Percentiles rank a stretch among this genome's conserved stretches.
These are phyloP conservation scores for Cryptococcus sp. DNA, from an alignment of 1,284 basidiomycete species.

Conservation along the genomic window DNA sequence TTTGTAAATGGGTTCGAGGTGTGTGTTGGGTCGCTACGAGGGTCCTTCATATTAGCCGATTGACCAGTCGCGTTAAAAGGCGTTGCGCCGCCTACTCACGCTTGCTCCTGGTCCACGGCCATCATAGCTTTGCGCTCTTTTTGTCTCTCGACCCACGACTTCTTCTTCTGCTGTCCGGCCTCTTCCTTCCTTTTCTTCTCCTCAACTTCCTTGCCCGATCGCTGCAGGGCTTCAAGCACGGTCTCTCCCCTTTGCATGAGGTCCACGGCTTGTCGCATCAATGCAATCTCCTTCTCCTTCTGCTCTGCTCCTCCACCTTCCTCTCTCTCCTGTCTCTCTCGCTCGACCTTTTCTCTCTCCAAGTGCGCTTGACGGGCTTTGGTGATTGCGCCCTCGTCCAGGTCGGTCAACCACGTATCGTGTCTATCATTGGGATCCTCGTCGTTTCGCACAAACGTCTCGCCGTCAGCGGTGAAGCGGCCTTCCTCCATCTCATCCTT, in stretches of 20 bases:
- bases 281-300: slow-evolving; percentile 61
- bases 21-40: slow-evolving; percentile 27
- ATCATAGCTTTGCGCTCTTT: slow-evolving; percentile 49
- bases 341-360: slow-evolving; percentile 65
- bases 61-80: background rate
- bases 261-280: slow-evolving; percentile 69
- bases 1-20: slow-evolving; percentile 49
- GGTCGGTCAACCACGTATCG: slow-evolving; percentile 90
- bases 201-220: slow-evolving; percentile 74
- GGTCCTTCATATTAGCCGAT: slow-evolving; percentile 7
- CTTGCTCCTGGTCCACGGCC: slow-evolving; percentile 26
- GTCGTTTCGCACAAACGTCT: slow-evolving; percentile 75
- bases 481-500: slow-evolving; percentile 97
- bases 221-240: slow-evolving; percentile 83
- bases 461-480: slow-evolving; percentile 90
- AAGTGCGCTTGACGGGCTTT: slow-evolving; percentile 72
- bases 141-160: slow-evolving; percentile 52
- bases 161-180: slow-evolving; percentile 40
- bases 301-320: slow-evolving; percentile 55
- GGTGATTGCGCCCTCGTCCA: slow-evolving; percentile 84
- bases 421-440: slow-evolving; percentile 84
- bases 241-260: slow-evolving; percentile 86
- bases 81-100: no score
- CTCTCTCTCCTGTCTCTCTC: slow-evolving; percentile 66
- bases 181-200: slow-evolving; percentile 56